A percentile compares a stretch with the other conserved stretches of the same genome.
These are phyloP conservation scores for Colletotrichum musicola DNA, from an alignment of 2,329 filamentous ascomycete species.

Conservation along the genomic window DNA sequence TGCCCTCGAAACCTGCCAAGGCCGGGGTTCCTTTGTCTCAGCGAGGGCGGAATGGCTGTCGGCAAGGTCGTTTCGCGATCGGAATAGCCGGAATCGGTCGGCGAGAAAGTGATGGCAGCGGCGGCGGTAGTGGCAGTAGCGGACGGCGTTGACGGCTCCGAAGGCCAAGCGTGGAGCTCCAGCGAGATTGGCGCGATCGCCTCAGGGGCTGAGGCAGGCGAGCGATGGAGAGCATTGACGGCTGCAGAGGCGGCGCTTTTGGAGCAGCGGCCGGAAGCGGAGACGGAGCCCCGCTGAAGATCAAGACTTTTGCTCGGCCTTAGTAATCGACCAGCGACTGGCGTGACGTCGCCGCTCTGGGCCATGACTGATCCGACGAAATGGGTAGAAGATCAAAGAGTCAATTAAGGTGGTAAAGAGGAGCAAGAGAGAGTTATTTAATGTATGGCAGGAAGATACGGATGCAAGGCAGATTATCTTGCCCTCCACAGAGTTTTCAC, in stretches of 20 bases:
- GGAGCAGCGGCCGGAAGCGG: constrained; percentile 19
- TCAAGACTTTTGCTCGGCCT: constrained; percentile 41
- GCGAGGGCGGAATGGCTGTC: background rate
- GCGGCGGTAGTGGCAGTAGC: background rate
- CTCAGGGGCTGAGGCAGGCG: constrained; percentile 7
- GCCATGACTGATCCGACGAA: constrained; percentile 27
- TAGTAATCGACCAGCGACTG: constrained; percentile 50
- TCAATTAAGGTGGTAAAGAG: background rate
- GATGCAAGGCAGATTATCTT: background rate
- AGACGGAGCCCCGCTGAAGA: constrained; percentile 30
- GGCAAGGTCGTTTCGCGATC: background rate
- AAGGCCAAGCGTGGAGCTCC: constrained; percentile 32
- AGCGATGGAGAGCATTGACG: constrained; percentile 16
- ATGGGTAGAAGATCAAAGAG: background rate
- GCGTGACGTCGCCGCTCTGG: constrained; percentile 31
- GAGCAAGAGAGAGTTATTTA: constrained; percentile 2
- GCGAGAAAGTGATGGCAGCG: too few species aligned
- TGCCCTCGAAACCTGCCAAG: constrained; percentile 14
- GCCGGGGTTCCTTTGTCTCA: constrained; percentile 1
- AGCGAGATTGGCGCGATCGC: constrained; percentile 20
- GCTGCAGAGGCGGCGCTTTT: constrained; percentile 24
- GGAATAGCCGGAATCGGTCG: background rate
- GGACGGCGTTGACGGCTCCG: constrained; percentile 20
- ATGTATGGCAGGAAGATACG: background rate
- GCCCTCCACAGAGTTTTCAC: background rate